Conservation (phyloP, 371 early-diverging fungal species). For the Lichtheimia corymbifera region DNA sequence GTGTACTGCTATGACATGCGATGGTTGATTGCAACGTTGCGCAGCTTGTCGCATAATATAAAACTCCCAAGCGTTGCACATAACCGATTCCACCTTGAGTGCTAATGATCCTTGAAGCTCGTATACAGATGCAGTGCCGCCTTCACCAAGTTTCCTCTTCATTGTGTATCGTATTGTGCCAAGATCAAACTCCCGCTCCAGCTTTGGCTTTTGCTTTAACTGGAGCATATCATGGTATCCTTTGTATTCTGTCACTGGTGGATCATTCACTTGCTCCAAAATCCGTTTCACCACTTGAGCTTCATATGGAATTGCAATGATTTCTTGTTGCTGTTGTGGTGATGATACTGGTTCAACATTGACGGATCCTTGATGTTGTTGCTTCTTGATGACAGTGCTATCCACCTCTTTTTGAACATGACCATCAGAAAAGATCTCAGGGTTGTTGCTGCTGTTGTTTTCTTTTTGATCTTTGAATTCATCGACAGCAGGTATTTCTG, state of each 20-base stretch:
- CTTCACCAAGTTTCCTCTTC: conserved; percentile 34
- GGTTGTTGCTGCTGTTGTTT: neutral
- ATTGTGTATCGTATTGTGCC: neutral
- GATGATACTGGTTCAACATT: neutral
- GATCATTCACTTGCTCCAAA: neutral
- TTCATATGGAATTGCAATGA: neutral
- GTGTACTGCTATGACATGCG: neutral
- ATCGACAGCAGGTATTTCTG: too few relatives aligned
- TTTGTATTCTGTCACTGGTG: neutral
- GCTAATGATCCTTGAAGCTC: conserved; percentile 18
- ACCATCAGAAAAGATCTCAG: neutral
- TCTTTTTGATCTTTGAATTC: neutral
- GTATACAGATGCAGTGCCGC: conserved; percentile 43
- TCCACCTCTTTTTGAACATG: too few relatives aligned
- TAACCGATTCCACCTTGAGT: conserved; percentile 37
- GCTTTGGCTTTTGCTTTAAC: too few relatives aligned
- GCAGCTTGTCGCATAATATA: conserved; percentile 37
- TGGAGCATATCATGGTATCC: neutral
- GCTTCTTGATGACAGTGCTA: too few relatives aligned
- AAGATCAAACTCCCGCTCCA: neutral
- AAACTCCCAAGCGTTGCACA: conserved; percentile 44
- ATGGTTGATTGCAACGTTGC: neutral
- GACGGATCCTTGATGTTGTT: neutral
- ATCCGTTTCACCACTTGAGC: neutral
- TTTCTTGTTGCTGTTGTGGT: neutral